Evolutionary conservation across 2,329 filamentous ascomycete genomes (phyloP).

Genomic region (Colletotrichum noveboracense): DNA sequence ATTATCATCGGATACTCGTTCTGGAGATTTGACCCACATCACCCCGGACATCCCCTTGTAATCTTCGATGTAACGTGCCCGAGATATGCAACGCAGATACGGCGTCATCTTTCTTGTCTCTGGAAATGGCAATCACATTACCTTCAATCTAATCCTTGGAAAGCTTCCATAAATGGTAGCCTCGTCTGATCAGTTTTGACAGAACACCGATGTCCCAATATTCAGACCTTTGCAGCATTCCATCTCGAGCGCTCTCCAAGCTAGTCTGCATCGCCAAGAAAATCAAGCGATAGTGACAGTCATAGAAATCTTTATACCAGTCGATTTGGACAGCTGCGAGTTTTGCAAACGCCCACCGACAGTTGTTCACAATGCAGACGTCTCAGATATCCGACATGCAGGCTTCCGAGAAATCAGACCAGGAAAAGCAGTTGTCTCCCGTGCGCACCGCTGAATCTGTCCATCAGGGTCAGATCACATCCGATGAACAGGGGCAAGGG

Average conservation of each 20-base stretch:
- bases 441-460: not conserved
- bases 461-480: not conserved
- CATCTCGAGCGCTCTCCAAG: not conserved
- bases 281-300: not conserved
- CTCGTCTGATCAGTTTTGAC: not conserved
- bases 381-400: not conserved
- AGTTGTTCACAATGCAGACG: not conserved
- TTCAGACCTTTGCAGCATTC: not conserved
- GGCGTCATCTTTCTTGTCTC: not conserved
- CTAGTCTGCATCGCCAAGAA: not conserved
- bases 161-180: not conserved
- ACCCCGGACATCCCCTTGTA: not conserved
- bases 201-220: not conserved
- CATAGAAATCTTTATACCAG: not conserved
- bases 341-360: not conserved
- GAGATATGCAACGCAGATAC: not conserved
- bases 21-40: not conserved
- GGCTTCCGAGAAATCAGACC: not conserved
- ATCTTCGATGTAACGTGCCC: not conserved
- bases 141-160: not conserved
- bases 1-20: not conserved
- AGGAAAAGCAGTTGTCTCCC: not conserved
- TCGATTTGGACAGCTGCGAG: not conserved
- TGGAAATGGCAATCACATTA: not conserved
- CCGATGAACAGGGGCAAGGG: not conserved